A percentile compares a stretch with the other conserved stretches of the same genome.
These are phyloP conservation scores for Phytomonas francai DNA, from an alignment of 208 protist species.

Conservation along the genomic window DNA sequence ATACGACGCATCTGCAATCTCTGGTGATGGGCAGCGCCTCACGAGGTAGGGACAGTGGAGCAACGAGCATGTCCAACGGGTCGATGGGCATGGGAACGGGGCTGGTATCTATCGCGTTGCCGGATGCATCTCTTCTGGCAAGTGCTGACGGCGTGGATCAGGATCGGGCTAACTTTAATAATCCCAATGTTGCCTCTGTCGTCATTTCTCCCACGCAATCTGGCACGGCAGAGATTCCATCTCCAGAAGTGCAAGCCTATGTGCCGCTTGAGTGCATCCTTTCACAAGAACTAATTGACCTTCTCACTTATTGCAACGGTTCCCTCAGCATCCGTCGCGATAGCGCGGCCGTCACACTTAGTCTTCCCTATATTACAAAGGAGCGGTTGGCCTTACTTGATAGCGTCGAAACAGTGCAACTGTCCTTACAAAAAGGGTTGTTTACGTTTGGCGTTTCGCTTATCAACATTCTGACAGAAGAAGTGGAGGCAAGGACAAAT, in stretches of 20 bases:
- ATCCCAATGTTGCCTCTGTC: neutral
- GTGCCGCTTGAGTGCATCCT: constrained; percentile 9
- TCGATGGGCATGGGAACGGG: neutral
- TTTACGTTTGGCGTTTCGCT: constrained; percentile 46
- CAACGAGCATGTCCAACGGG: neutral
- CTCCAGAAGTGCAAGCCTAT: neutral
- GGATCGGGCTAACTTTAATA: neutral
- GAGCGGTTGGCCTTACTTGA: constrained; percentile 50
- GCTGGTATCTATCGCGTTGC: neutral
- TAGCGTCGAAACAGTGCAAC: constrained; percentile 31
- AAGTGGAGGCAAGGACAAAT: constrained; percentile 15
- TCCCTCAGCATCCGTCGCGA: constrained; percentile 15
- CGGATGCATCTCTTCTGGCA: neutral
- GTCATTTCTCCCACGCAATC: neutral
- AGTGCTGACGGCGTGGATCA: neutral
- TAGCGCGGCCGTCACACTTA: constrained; percentile 25
- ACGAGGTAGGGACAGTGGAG: neutral
- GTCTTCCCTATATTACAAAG: constrained; percentile 59
- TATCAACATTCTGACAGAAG: constrained; percentile 53
- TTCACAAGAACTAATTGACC: constrained; percentile 10
- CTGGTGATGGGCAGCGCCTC: neutral
- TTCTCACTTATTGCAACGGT: constrained; percentile 16
- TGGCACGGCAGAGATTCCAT: neutral
- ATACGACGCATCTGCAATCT: neutral
- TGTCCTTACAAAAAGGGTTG: constrained; percentile 42